Percentiles rank a stretch among this genome's conserved stretches.
Evolutionary conservation across 2,329 filamentous ascomycete genomes (phyloP).

Genomic region (Monilinia fructicola): DNA sequence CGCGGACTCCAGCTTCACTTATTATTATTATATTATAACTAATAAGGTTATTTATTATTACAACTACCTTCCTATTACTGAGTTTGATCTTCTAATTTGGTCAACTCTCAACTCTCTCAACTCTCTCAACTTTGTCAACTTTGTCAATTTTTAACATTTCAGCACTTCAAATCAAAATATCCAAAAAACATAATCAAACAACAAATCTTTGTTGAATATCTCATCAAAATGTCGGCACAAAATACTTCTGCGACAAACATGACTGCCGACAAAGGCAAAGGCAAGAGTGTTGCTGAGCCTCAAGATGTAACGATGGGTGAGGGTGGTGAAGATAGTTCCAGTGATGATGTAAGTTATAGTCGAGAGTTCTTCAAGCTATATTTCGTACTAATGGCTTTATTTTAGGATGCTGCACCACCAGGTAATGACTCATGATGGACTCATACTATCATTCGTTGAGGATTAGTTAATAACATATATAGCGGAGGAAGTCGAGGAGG

Average conservation of each 20-base stretch:
- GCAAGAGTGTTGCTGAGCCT: slow-evolving; percentile 62
- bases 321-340: slow-evolving; percentile 57
- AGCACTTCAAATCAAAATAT: background rate
- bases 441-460: background rate
- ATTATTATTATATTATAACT: no score
- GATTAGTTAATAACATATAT: slow-evolving; percentile 24
- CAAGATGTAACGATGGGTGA: slow-evolving; percentile 64
- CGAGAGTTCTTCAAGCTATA: background rate
- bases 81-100: slow-evolving; percentile 7
- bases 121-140: background rate
- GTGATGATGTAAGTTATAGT: slow-evolving; percentile 55
- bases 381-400: slow-evolving; percentile 23
- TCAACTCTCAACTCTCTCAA: background rate
- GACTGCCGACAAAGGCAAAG: slow-evolving; percentile 76
- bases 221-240: slow-evolving; percentile 47
- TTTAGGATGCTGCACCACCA: slow-evolving; percentile 30
- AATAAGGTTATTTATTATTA: no score
- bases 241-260: slow-evolving; percentile 37
- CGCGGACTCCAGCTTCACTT: no score
- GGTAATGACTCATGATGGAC: slow-evolving; percentile 33
- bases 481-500: slow-evolving; percentile 68
- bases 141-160: background rate
- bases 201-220: background rate
- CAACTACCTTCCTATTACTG: slow-evolving; percentile 5
- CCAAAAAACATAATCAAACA: background rate